Base-by-base conservation (phyloP, 2,329 filamentous ascomycete species). In the Sporothrix euskadiensis region DNA sequence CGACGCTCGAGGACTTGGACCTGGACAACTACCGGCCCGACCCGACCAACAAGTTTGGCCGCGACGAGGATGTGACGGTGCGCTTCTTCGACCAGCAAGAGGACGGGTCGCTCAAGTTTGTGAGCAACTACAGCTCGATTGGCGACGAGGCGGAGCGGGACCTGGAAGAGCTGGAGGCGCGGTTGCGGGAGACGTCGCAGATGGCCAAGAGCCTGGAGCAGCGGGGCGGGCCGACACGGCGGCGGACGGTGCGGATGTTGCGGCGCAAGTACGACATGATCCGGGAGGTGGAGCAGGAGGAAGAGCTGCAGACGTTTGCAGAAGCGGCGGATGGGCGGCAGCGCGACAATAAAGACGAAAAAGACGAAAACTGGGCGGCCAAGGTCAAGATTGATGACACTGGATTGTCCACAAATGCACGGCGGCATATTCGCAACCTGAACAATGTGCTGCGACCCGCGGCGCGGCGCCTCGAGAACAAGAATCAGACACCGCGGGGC, bases 71-170 rank as follows among this genome's bases (percentile, higher is more conserved):
- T 72, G 61, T 78, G 7, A 75, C 80, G 2, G 81, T 87, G 12
- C 82, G 83, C 9, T 87, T 83, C 77, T 88, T 86, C 74, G 85
- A 88, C 72, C 83, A 87, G 77, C 81, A 82, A 16, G 80, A 81
- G 3, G 76, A 79, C 44, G 83, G 83, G 41, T 76, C 78, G 8
- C 76, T 85, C 14, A 81, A 79, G 19, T 81, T 82, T 75, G 78
- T 87, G 22, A 75, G 77, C 10, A 77, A 80, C 73, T 79, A 83
- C 66, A 79, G 83, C n/a, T 82, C 82, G 8, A 85, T 85, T 73
- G 80, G 71, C 52, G 47, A 77, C 22, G 79, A 82, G 63, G 76
- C 85, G 44, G 82, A 85, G 71, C 74, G 79, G 32, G 80, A 81
- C 30, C 78, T 86, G 73, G 74, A 73, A 65, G 72, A 78, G 77